phyloP scores from a whole-genome alignment of 2,329 filamentous ascomycete species.

The Colletotrichum tropicale region DNA sequence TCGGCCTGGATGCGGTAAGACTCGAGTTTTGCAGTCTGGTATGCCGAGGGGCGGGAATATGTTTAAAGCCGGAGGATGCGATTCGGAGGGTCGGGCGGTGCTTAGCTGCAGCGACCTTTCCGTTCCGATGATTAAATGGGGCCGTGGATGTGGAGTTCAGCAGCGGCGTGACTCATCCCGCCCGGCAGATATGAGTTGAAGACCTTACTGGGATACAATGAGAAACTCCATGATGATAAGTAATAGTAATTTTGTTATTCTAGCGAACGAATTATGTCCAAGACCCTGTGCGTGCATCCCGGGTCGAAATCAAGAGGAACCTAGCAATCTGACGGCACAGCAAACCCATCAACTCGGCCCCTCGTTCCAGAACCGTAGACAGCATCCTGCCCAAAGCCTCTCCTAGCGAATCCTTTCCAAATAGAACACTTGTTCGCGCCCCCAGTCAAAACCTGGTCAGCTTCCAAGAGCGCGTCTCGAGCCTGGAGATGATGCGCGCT shows the following conservation, averaged over 20 bases:
- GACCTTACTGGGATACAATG: neutral
- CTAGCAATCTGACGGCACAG: neutral
- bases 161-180: neutral
- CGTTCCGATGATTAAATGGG: neutral
- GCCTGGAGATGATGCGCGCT: neutral
- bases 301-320: accelerated
- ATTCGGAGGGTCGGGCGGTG: neutral
- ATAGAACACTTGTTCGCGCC: neutral
- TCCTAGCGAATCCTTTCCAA: neutral
- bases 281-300: accelerated
- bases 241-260: neutral
- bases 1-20: neutral
- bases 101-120: neutral
- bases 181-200: neutral
- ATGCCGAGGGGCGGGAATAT: neutral
- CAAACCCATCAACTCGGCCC: neutral
- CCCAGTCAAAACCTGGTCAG: neutral
- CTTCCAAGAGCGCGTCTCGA: neutral
- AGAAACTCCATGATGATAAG: neutral
- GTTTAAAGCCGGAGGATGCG: neutral
- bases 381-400: neutral
- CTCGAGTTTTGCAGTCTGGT: neutral
- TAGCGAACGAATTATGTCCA: neutral
- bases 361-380: neutral
- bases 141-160: neutral